Evolutionary conservation across 225 moss, liverwort and hornwort genomes (phyloP).

Genomic region (Climacium dendroides): DNA sequence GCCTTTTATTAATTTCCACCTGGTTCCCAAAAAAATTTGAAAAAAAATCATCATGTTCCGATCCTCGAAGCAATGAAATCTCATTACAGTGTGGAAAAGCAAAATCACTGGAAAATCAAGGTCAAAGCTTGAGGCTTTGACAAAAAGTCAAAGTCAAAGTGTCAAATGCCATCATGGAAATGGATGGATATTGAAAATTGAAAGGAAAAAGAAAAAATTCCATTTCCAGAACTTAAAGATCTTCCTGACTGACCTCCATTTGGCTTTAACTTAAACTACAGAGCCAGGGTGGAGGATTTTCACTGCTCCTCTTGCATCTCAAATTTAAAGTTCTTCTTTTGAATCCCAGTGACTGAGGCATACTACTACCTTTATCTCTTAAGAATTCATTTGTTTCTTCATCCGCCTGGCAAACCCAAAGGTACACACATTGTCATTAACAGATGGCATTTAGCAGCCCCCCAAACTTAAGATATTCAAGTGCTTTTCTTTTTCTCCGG

Average conservation of each 20-base stretch:
- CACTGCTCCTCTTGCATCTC: not conserved
- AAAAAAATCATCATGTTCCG: accelerated
- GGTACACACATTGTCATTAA: not conserved
- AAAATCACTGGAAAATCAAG: not conserved
- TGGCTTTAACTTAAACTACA: not conserved
- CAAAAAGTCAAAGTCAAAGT: not conserved
- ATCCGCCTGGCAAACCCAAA: not conserved
- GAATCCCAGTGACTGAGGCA: not conserved
- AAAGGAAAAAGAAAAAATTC: too few species aligned
- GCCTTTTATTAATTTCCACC: too few species aligned
- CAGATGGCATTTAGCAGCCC: not conserved
- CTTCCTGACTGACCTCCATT: not conserved
- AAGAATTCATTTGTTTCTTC: not conserved
- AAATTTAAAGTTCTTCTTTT: not conserved
- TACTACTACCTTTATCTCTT: not conserved
- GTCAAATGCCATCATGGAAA: not conserved
- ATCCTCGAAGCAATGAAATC: not conserved
- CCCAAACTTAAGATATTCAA: not conserved
- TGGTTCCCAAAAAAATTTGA: too few species aligned
- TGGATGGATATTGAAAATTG: not conserved
- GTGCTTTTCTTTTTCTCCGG: not conserved
- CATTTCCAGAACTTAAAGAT: not conserved
- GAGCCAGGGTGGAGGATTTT: not conserved
- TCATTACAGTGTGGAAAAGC: too few species aligned
- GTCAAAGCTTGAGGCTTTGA: not conserved